These are phyloP conservation scores for Podaxis mareebaensis DNA, from an alignment of 768 basidiomycete genomes.

Conservation along the genomic window DNA sequence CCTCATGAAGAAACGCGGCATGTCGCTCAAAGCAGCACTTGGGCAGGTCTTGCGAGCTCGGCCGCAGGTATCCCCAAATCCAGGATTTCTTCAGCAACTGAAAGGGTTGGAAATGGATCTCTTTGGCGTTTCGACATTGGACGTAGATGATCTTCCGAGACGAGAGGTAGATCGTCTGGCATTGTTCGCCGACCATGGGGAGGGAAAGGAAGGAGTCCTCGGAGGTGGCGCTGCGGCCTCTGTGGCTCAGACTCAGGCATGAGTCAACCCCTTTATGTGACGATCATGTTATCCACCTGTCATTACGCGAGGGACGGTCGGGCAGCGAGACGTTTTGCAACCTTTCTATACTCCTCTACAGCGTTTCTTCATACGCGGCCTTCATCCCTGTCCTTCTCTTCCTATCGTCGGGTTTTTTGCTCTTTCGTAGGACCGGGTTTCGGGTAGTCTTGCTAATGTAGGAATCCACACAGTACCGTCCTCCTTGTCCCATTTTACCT, in stretches of 20 bases:
- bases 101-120: conserved; percentile 35
- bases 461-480: too few relatives aligned
- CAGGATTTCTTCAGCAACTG: conserved; percentile 44
- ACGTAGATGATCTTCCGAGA: conserved; percentile 36
- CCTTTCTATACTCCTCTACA: too few relatives aligned
- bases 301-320: too few relatives aligned
- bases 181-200: conserved; percentile 25
- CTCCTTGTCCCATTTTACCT: too few relatives aligned
- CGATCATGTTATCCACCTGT: too few relatives aligned
- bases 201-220: neutral
- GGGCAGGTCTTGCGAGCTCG: conserved; percentile 33
- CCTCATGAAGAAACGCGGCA: conserved; percentile 35
- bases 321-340: too few relatives aligned
- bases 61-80: conserved; percentile 40
- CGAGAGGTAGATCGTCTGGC: conserved; percentile 34
- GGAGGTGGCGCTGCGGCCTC: neutral
- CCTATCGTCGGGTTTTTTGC: too few relatives aligned
- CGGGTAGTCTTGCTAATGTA: too few relatives aligned
- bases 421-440: too few relatives aligned
- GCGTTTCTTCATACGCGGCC: too few relatives aligned
- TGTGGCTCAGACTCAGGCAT: neutral
- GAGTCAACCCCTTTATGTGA: too few relatives aligned
- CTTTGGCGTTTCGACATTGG: conserved; percentile 27
- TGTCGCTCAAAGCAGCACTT: conserved; percentile 40
- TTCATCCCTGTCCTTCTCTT: too few relatives aligned